Evolutionary conservation across 352 stramenopile genomes (phyloP).

Genomic region (Aphanomyces stellatus): DNA sequence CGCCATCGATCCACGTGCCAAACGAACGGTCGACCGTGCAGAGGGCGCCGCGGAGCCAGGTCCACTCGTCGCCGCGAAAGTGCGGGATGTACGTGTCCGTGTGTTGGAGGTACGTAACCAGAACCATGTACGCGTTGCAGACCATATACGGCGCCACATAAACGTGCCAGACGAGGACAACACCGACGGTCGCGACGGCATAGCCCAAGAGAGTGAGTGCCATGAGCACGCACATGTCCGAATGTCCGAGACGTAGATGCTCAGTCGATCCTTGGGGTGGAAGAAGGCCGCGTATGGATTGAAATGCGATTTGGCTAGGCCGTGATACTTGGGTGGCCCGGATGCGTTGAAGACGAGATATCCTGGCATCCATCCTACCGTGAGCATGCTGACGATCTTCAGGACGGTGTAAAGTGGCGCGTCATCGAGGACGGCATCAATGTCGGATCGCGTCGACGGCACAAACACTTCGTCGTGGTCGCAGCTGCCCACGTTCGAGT

Average conservation of each 20-base stretch:
- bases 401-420: conserved; percentile 91
- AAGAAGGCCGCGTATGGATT: conserved; percentile 95
- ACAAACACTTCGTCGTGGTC: conserved; percentile 98
- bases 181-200: conserved; percentile 55
- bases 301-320: conserved; percentile 90
- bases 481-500: conserved; percentile 92
- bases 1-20: conserved; percentile 91
- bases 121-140: conserved; percentile 94
- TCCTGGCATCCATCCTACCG: conserved; percentile 94
- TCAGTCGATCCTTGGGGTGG: conserved; percentile 83
- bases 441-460: conserved; percentile 74
- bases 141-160: conserved; percentile 96
- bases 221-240: conserved; percentile 81
- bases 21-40: conserved; percentile 98
- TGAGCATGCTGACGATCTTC: conserved; percentile 90
- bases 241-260: conserved; percentile 93
- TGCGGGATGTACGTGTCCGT: conserved; percentile 97
- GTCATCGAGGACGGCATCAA: conserved; percentile 80
- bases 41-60: conserved; percentile 94
- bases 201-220: conserved; percentile 46
- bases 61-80: conserved; percentile 92
- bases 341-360: conserved; percentile 97
- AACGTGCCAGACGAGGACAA: conserved; percentile 83
- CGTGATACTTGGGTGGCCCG: conserved; percentile 81
- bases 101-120: conserved; percentile 98